A percentile compares a stretch with the other conserved stretches of the same genome.
Conservation (phyloP, 805 yeast genomes). For the Barnettozyma californica region DNA sequence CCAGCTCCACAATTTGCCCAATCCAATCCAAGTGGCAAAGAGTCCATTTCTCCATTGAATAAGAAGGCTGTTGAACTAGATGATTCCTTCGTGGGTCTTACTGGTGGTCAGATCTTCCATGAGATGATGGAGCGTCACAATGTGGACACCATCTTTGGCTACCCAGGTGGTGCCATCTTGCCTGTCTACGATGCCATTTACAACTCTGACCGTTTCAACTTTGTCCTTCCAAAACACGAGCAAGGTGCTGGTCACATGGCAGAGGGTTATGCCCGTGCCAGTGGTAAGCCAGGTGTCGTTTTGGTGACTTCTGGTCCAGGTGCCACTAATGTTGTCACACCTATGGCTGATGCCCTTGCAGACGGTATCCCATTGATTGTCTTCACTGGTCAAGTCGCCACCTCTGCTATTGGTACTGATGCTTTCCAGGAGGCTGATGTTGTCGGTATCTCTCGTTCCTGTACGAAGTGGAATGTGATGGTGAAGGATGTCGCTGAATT, state of each 20-base stretch:
- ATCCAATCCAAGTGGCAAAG: conserved; percentile 8
- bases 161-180: conserved; percentile 98
- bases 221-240: conserved; percentile 93
- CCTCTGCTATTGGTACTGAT: conserved; percentile 94
- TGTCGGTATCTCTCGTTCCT: conserved; percentile 91
- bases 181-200: conserved; percentile 97
- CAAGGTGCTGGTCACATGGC: conserved; percentile 99
- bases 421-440: conserved; percentile 99
- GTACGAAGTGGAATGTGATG: conserved; percentile 99
- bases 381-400: conserved; percentile 96
- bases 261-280: conserved; percentile 94
- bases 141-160: conserved; percentile 94
- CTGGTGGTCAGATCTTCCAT: conserved; percentile 98
- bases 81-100: conserved; percentile 86
- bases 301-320: conserved; percentile 99
- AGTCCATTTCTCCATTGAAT: conserved; percentile 1
- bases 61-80: conserved; percentile 41
- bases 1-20: conserved; percentile 27
- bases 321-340: conserved; percentile 97
- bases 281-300: conserved; percentile 96
- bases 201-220: conserved; percentile 82
- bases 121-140: conserved; percentile 97
- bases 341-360: conserved; percentile 94
- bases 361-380: conserved; percentile 98
- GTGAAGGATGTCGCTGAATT: conserved; percentile 90